Evolutionary conservation across 2,329 filamentous ascomycete genomes (phyloP), one percentile per base, ranked within the genome.

Genomic region (Colletotrichum phormii): DNA sequence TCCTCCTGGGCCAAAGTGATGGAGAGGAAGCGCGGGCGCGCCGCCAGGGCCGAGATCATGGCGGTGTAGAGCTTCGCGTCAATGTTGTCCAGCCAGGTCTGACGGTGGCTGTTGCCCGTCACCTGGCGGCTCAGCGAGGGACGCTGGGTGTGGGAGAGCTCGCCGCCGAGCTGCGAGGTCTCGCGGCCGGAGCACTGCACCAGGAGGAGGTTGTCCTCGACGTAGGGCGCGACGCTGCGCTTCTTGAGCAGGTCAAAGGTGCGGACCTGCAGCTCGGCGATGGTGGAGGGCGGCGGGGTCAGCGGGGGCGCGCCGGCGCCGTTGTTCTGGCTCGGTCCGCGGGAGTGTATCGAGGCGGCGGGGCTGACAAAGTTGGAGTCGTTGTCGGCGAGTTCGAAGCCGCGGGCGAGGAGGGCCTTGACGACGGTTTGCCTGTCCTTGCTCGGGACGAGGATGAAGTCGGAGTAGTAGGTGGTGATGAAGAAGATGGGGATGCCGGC

Each of bases 401-500:
- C 95, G 59, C 93, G 90, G 22, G 91, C 89, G 72, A 96, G 88
- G 5, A 98, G 87, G 0, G 95, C 93, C 71, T 91, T 87, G 42
- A 95, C 90, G 60, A 98, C 95, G 51, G 91, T 92, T 31, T 89
- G 85, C 63, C 93, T 91, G 78, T 93, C 91, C 79, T 92, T 93
- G 65, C 88, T 88, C 0, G 97, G 95, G 1, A 98, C 95, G 46
- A 98, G 89, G 77, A 99, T 97, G 83, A 98, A 98, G 84, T 99
- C 96, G 42, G 94, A 97, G 83, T 97, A 98, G 83, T 98, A 99
- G 37, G 95, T 98, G 4, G 96, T 98, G 81, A 98, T 97, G 88
- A 98, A 98, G 86, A 98, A 98, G 79, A 99, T 97, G 65, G 96
- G 94, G 64, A 98, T 97, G 77, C 95, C 94, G 62, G 96, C 96